A percentile compares a stretch with the other conserved stretches of the same genome.
These are phyloP conservation scores for Cymbopogon citratus DNA, from an alignment of 176 grass and related monocot genomes.

Conservation along the genomic window DNA sequence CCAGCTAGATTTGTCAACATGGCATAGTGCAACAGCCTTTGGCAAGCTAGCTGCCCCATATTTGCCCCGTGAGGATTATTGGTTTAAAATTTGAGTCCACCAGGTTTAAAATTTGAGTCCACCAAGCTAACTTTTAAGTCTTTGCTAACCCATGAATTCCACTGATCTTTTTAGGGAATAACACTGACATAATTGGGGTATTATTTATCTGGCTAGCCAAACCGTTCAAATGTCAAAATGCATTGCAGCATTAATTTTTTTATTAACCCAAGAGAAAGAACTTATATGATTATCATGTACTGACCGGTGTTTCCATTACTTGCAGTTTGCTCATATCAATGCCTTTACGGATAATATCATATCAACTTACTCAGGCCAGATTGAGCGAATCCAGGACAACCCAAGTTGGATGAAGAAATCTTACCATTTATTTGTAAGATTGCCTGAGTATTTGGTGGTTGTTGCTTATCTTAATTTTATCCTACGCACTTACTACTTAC, in stretches of 20 bases:
- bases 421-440: slow-evolving; percentile 61
- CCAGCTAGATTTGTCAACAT: neutral
- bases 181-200: neutral
- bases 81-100: neutral
- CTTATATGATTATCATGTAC: neutral
- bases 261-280: neutral
- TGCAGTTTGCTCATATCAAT: slow-evolving; percentile 51
- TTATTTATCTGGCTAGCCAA: neutral
- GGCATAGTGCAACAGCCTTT: neutral
- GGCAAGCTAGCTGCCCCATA: neutral
- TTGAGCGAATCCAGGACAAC: slow-evolving; percentile 33
- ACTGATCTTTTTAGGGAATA: neutral
- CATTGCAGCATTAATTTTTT: neutral
- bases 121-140: neutral
- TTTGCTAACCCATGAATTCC: neutral
- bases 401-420: slow-evolving; percentile 36
- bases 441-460: slow-evolving; percentile 5
- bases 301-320: slow-evolving; percentile 8
- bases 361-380: slow-evolving; percentile 60
- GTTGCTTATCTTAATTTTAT: slow-evolving; percentile 14
- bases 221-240: neutral
- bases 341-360: slow-evolving; percentile 46
- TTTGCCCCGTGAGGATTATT: neutral
- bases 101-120: neutral
- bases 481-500: slow-evolving; percentile 24